Evolutionary conservation across 164 flowering plant species (phyloP).

Genomic region (Aristolochia californica): DNA sequence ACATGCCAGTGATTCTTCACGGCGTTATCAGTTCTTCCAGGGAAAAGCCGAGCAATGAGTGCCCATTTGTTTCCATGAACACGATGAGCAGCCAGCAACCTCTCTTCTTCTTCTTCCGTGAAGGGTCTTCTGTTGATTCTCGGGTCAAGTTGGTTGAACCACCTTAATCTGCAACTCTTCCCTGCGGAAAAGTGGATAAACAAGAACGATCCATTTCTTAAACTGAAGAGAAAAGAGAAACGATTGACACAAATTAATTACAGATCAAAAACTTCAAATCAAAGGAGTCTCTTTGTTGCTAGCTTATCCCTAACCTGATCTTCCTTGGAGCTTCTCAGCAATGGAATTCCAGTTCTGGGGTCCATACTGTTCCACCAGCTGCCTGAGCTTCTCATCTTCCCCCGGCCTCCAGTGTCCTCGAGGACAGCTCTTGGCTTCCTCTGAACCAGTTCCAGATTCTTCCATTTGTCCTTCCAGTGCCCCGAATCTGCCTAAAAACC

Average conservation of each 20-base stretch:
- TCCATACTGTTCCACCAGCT: constrained; percentile 61
- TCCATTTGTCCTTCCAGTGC: too few relatives aligned
- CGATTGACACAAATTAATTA: background rate
- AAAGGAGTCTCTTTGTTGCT: too few relatives aligned
- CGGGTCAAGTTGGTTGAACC: constrained; percentile 92
- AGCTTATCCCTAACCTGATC: constrained; percentile 82
- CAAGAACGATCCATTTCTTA: constrained; percentile 6
- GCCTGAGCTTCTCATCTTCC: constrained; percentile 65
- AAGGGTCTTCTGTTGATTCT: constrained; percentile 78
- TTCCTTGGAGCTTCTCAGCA: constrained; percentile 74
- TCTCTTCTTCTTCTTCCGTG: constrained; percentile 70
- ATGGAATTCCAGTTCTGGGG: constrained; percentile 84
- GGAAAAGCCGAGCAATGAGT: constrained; percentile 62
- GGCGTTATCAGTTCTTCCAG: constrained; percentile 81
- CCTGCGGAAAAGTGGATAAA: constrained; percentile 24
- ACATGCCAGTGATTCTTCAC: constrained; percentile 96
- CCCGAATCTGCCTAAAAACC: background rate
- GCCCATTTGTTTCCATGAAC: constrained; percentile 87
- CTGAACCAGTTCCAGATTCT: constrained; percentile 26
- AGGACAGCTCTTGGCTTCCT: constrained; percentile 39
- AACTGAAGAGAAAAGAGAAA: background rate
- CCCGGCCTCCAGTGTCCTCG: constrained; percentile 89
- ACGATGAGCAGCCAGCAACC: constrained; percentile 59
- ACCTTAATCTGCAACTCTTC: constrained; percentile 82
- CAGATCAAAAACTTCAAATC: too few relatives aligned